Conservation (phyloP, 805 yeast species). For the Saccharomyces eubayanus region DNA sequence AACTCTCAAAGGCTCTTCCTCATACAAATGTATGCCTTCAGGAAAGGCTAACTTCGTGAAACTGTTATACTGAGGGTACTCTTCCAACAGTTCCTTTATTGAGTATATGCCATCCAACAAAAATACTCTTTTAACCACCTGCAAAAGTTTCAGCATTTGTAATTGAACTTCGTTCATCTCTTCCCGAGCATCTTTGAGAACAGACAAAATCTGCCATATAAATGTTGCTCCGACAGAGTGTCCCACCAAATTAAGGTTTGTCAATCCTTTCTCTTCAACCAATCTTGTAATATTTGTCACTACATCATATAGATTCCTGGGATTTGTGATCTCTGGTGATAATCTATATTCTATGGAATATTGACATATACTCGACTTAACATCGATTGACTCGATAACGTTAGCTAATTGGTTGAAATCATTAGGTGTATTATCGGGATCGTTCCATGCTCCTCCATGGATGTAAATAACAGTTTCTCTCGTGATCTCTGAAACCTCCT, state of each 20-base stretch:
- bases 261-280: constrained; percentile 17
- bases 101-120: constrained; percentile 69
- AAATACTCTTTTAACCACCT: constrained; percentile 21
- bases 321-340: constrained; percentile 55
- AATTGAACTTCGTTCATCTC: background rate
- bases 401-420: constrained; percentile 39
- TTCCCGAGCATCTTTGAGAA: constrained; percentile 1
- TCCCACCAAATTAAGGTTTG: constrained; percentile 41
- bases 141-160: constrained; percentile 1
- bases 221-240: constrained; percentile 80
- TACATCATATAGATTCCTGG: constrained; percentile 53
- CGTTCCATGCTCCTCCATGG: constrained; percentile 91
- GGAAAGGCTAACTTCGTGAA: constrained; percentile 57
- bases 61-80: constrained; percentile 49
- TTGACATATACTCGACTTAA: constrained; percentile 3
- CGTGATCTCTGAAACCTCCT: background rate
- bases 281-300: constrained; percentile 33
- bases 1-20: background rate
- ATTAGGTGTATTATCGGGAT: constrained; percentile 48
- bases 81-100: constrained; percentile 41
- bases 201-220: constrained; percentile 41
- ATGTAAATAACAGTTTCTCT: constrained; percentile 39
- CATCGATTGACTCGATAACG: constrained; percentile 9
- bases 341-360: constrained; percentile 54
- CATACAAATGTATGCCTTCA: constrained; percentile 5